Percentiles rank a stretch among this genome's conserved stretches.
These are phyloP conservation scores for Nemania diffusa DNA, from an alignment of 2,329 filamentous ascomycete species.

Conservation along the genomic window DNA sequence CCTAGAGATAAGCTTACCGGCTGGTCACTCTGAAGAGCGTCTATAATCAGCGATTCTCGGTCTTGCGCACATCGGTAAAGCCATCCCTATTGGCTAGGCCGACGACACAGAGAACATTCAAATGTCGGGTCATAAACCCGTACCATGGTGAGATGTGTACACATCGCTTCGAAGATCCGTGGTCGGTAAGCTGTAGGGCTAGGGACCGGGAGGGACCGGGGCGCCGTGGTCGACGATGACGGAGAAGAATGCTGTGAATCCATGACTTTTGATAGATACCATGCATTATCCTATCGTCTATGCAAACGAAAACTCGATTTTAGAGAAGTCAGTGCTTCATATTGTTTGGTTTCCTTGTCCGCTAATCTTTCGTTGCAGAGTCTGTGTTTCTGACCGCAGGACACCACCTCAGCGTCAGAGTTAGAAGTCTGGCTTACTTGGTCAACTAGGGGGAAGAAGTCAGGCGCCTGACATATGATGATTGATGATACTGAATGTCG, in stretches of 20 bases:
- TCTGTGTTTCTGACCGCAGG: not conserved
- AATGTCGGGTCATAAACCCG: slow-evolving; percentile 66
- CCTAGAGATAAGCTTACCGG: slow-evolving; percentile 38
- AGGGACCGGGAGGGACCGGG: slow-evolving; percentile 8
- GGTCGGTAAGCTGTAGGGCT: slow-evolving; percentile 30
- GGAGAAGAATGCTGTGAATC: slow-evolving; percentile 12
- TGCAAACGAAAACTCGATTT: not conserved
- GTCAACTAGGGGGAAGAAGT: not conserved
- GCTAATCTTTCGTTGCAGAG: not conserved
- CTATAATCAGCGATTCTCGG: slow-evolving; percentile 53
- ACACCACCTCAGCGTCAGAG: not conserved
- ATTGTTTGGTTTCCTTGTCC: not conserved
- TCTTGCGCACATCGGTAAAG: slow-evolving; percentile 71
- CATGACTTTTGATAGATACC: slow-evolving; percentile 30
- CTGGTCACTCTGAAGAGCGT: slow-evolving; percentile 47
- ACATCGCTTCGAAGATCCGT: slow-evolving; percentile 51
- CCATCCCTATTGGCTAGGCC: slow-evolving; percentile 71
- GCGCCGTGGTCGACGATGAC: slow-evolving; percentile 1
- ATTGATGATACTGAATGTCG: not conserved
- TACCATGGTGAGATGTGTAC: slow-evolving; percentile 76
- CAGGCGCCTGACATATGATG: no score
- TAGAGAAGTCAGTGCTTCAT: slow-evolving; percentile 9
- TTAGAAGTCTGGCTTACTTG: not conserved
- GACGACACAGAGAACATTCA: slow-evolving; percentile 68
- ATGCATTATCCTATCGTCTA: slow-evolving; percentile 18